Percentiles rank a stretch among this genome's conserved stretches.
These are phyloP conservation scores for Eucalyptus fibrosa DNA, from an alignment of 345 rosid genomes.

Conservation along the genomic window DNA sequence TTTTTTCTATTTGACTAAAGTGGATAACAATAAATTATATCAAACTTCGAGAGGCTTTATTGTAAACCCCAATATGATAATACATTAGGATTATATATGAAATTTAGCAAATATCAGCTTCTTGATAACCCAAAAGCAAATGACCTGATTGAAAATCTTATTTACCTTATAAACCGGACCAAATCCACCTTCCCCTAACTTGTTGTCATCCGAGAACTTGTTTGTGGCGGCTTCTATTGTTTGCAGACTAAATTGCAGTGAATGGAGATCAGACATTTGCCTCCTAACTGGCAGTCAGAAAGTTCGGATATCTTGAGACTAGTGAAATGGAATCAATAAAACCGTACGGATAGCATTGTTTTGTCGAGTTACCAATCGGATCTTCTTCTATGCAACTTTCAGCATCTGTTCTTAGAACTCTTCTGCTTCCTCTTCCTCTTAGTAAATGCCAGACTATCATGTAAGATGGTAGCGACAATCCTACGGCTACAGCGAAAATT, in stretches of 20 bases:
- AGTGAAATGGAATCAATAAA: neutral
- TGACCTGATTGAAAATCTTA: neutral
- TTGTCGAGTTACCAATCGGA: too few species aligned
- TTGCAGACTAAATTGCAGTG: neutral
- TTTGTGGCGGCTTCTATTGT: conserved; percentile 17
- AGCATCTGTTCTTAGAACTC: too few species aligned
- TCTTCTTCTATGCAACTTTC: too few species aligned
- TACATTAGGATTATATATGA: neutral
- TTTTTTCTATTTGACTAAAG: neutral
- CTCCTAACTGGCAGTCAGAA: neutral
- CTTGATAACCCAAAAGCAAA: neutral
- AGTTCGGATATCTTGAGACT: neutral
- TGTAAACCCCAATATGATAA: neutral
- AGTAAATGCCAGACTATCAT: too few species aligned
- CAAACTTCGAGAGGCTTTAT: neutral
- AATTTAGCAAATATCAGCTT: neutral
- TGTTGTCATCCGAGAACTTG: conserved; percentile 12
- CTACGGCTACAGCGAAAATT: too few species aligned
- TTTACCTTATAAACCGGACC: neutral
- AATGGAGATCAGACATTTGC: neutral
- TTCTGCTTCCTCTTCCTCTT: too few species aligned
- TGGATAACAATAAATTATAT: neutral
- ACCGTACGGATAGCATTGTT: neutral
- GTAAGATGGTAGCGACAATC: too few species aligned
- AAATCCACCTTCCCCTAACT: conserved; percentile 1